Evolutionary conservation across 2,329 filamentous ascomycete species (phyloP), one percentile per base, ranked within the genome.

Genomic region (Rosellinia necatrix): DNA sequence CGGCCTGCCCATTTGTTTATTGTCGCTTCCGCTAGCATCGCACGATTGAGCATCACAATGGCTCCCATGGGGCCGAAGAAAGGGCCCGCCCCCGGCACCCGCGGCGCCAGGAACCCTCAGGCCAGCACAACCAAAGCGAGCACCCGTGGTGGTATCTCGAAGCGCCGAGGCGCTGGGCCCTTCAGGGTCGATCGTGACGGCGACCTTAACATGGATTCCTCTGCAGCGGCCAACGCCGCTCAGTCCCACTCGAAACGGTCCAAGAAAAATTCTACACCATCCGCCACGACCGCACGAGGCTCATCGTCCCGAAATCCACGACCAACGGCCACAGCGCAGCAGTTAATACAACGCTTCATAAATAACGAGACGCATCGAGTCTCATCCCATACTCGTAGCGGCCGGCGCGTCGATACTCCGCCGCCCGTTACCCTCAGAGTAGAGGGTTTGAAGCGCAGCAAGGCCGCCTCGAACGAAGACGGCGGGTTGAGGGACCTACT

Each of bases 371-470:
- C 72, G 72, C 38, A 69, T 72, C 62, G 74, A 66, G 49, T 72
- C 53, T 49, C 48, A 21, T 54, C 70, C 55, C 70, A 65, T 60
- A 65, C 58, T 61, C 64, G 50, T 53, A 66, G 61, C 10, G 43
- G 27, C 37, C 53, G 58, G 29, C 57, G 54, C 29, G 34, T 37
- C 19, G 58, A 58, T 53, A 53, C 68, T 35, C 42, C 66, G 22
- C 69, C 74, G 52, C 68, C 68, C 29, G 70, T 71, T 22, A 70
- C 69, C 1, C 70, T 85, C 34, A 77, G 75, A 55, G 75, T 92
- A 19, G 76, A 77, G 60, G 89, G 89, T 22, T 78, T 90, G 67
- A 85, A 82, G 66, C 74, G 82, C 40, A 91, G 88, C 75, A 91
- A 87, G 71, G 88, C 87, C 6, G 79, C 82, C 9, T 78, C 70